These are phyloP conservation scores for Gaillardinia entomophila DNA, from an alignment of 805 yeast genomes.

Conservation along the genomic window DNA sequence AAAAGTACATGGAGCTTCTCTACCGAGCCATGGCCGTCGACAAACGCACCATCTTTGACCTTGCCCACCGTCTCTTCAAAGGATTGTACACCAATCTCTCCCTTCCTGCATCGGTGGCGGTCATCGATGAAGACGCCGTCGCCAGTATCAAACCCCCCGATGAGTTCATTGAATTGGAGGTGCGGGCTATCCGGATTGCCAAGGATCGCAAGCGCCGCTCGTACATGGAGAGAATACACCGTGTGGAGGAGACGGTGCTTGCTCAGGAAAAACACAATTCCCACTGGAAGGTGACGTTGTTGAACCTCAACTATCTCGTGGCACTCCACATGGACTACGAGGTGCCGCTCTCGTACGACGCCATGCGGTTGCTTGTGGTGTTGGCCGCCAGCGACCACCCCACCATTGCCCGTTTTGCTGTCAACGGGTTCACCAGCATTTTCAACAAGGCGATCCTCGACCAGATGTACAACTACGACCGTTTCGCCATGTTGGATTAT, in stretches of 20 bases:
- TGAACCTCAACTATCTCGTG: constrained; percentile 45
- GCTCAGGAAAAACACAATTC: constrained; percentile 18
- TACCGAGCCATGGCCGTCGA: constrained; percentile 53
- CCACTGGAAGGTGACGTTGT: constrained; percentile 55
- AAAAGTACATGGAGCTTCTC: constrained; percentile 42
- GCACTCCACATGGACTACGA: constrained; percentile 52
- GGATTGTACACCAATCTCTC: constrained; percentile 20
- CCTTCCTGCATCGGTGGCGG: constrained; percentile 39
- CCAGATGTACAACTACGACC: constrained; percentile 44
- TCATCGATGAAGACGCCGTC: constrained; percentile 40
- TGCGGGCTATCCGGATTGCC: constrained; percentile 55
- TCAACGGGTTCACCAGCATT: constrained; percentile 50
- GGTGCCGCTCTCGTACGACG: constrained; percentile 33
- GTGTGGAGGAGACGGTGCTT: constrained; percentile 35
- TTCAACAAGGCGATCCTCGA: constrained; percentile 33
- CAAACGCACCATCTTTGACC: constrained; percentile 45
- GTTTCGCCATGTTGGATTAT: constrained; percentile 38
- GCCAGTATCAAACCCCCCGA: constrained; percentile 59
- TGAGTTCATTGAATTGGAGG: constrained; percentile 48
- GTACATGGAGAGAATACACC: constrained; percentile 34
- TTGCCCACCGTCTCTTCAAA: constrained; percentile 49
- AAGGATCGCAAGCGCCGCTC: constrained; percentile 50
- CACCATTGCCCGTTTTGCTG: constrained; percentile 49
- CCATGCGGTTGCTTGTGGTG: constrained; percentile 39
- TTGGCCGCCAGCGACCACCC: constrained; percentile 65